Evolutionary conservation across 2,329 filamentous ascomycete species (phyloP).

Genomic region (Colletotrichum tanaceti): DNA sequence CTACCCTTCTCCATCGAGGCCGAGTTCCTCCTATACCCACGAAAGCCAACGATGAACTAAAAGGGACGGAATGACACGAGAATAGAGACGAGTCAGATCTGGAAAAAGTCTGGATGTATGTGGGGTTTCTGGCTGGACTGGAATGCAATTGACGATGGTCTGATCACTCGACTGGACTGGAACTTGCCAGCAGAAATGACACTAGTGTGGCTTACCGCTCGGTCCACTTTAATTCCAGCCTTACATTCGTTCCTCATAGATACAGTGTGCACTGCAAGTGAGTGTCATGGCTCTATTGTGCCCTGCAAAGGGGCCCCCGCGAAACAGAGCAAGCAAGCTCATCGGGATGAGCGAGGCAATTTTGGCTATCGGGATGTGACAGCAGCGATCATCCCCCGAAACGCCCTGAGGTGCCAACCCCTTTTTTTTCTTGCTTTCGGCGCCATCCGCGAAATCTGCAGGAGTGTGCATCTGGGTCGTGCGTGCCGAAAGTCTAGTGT

Average conservation of each 20-base stretch:
- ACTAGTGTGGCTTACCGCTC: too few species aligned
- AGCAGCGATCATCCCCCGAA: conserved; percentile 17
- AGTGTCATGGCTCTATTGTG: too few species aligned
- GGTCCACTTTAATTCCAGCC: too few species aligned
- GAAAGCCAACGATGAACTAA: background rate
- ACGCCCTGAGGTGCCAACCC: conserved; percentile 14
- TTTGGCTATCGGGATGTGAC: conserved; percentile 19
- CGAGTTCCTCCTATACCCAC: background rate
- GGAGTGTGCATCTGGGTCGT: conserved; percentile 3
- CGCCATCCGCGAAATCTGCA: conserved; percentile 24
- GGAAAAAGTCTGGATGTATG: background rate
- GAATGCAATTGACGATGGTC: background rate
- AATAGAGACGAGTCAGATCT: background rate
- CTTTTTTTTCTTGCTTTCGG: conserved; percentile 16
- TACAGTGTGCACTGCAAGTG: too few species aligned
- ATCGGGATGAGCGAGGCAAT: conserved; percentile 21
- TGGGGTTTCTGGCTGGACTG: background rate
- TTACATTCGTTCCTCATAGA: too few species aligned
- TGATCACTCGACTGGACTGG: background rate
- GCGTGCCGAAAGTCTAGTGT: background rate
- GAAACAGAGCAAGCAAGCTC: background rate
- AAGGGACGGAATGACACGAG: background rate
- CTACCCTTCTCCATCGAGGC: background rate
- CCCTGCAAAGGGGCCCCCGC: conserved; percentile 12
- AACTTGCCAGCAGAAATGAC: conserved; percentile 18